Evolutionary conservation across 169 alveolate species (phyloP), one percentile per base, ranked within the genome.

Genomic region (Eimeria sp.): DNA sequence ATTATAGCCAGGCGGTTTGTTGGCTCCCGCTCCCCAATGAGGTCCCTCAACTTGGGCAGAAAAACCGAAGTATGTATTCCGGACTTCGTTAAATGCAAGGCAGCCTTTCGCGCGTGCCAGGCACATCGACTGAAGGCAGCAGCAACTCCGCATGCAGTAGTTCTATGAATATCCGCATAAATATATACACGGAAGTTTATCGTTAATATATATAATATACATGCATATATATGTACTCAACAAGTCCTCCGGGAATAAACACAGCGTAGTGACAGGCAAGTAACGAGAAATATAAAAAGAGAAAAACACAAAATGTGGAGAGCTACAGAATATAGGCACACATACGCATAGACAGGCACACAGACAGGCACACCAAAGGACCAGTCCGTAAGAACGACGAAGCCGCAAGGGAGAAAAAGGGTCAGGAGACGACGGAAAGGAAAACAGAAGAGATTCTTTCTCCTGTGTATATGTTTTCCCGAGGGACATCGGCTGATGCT

Each of bases 121-220:
- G 95, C 95, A 18, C 95, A 91, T 13, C 95, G 95, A 1, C 95
- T 91, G 84, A 78, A 78, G 2, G 4, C 16, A 76, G 22, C 18
- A 76, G 13, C 10, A 78, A 63, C 14, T 58, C 16, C 16, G 3
- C 25, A 1, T 75, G 16, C 10, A 70, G 25, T 70, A 10, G 18
- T n/a, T 67, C 25, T 27, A 73, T 40, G 0, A 30, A 73, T 73
- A 25, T 40, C 2, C 5, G 6, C 3, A 30, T 13, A 25, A 13
- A 73, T 40, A 30, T 73, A 30, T 34, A 22, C 14, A 72, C 34
- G 5, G 10, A 30, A 34, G 5, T 40, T 18, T 16, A 30, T 34
- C n/a, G 40, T 9, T 20, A 4, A 30, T 3, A 30, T 9, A 30
- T 13, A 30, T 7, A 30, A n/a, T n/a, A n/a, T n/a, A n/a, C n/a